Percentiles rank a stretch among this genome's conserved stretches.
phyloP scores from a whole-genome alignment of 176 grass and related monocot genomes.

The Hordeum vulgare region MorexV3_pseudomolecules_assembly NC_058523.1:554570379-554570878 shows the following conservation, averaged over 20 bases:
- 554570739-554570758: background rate
- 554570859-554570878: background rate
- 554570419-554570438: background rate
- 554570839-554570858: background rate
- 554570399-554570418: background rate
- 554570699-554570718: background rate
- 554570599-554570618: background rate
- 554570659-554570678: background rate
- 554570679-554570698: background rate
- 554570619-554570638: background rate
- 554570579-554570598: background rate
- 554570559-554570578: slow-evolving; percentile 19
- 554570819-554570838: background rate
- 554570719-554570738: too few species aligned
- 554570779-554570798: background rate
- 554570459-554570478: slow-evolving; percentile 9
- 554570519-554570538: background rate
- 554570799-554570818: background rate
- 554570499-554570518: background rate
- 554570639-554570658: background rate
- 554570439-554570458: background rate
- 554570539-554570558: background rate
- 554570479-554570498: background rate
- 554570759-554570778: background rate
- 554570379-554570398: too few species aligned